Base-by-base conservation (phyloP, 1,284 basidiomycete species). In the Irpex sp. region DNA sequence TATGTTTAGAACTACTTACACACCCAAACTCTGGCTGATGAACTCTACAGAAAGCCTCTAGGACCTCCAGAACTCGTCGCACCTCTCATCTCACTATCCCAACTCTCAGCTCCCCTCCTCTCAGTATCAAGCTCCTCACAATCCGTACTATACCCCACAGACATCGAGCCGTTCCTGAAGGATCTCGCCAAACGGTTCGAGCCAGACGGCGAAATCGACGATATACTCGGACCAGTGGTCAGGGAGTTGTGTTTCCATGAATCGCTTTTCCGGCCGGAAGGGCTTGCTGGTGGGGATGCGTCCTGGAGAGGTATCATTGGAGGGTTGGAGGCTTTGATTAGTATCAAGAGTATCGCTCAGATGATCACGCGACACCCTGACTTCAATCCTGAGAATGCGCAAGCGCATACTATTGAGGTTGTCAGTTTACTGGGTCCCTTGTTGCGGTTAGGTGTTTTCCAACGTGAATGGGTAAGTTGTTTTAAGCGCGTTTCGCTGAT, bases 231-330 rank as follows among this genome's bases (percentile, higher is more conserved):
- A 0, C 83, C 86, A 0, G 85, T 91, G 33, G 78, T 90, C 35
- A 77, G 72, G 54, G 76, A 74, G 45, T 74, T 91, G 10, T 78
- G 87, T 28, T 86, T 81, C 67, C 86, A 91, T 64, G 76, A 80
- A 47, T 87, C 82, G 10, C 77, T 91, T 18, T 82, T 80, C 68
- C 75, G 81, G 36, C 80, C 80, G 2, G 87, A 88, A 69, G 89
- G 89, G 19, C 74, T 91, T 48, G 83, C 81, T 23, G 87, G 86
- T 56, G 82, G 82, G 8, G 88, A 90, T 68, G 78, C 86, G 18
- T 81, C 80, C 63, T 99, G 97, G 96, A 82, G 94, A n/a, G 86
- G 87, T 36, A 87, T 96, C 45, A 76, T 96, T 19, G 83, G 86
- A 54, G 96, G 94, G 1, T 71, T 98, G 56, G 90, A 92, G 66